These are phyloP conservation scores for Mortierella sp. DNA, from an alignment of 371 early-diverging fungal genomes.

Conservation along the genomic window DNA sequence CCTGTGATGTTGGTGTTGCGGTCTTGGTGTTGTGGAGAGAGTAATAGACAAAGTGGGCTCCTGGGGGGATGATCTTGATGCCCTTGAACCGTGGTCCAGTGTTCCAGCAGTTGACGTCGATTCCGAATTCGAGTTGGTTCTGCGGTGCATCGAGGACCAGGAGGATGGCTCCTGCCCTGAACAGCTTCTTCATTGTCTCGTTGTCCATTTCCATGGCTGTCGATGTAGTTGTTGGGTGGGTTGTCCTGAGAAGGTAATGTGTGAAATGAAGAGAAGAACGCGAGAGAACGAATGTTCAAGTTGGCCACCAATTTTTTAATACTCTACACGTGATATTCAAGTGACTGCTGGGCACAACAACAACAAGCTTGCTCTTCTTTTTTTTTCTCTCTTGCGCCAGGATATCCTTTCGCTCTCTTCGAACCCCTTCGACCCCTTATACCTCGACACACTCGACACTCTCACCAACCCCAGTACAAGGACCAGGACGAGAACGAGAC, in stretches of 20 bases:
- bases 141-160: conserved; percentile 87
- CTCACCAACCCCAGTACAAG: not conserved
- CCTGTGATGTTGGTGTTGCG: conserved; percentile 11
- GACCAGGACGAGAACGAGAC: not conserved
- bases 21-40: conserved; percentile 43
- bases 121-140: conserved; percentile 84
- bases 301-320: not conserved
- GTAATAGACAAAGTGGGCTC: conserved; percentile 93
- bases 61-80: conserved; percentile 94
- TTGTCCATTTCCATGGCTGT: conserved; percentile 74
- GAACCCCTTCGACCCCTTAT: not conserved
- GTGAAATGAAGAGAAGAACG: not conserved
- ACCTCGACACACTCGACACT: not conserved
- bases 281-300: not conserved
- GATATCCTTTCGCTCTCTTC: too few relatives aligned
- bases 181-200: conserved; percentile 78
- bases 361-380: conserved; percentile 12
- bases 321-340: not conserved
- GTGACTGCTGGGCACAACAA: not conserved
- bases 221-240: not conserved
- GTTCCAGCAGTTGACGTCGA: conserved; percentile 93
- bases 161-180: conserved; percentile 83
- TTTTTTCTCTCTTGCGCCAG: conserved; percentile 15
- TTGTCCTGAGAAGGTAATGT: not conserved
- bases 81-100: conserved; percentile 94